Conservation (phyloP, 2,329 filamentous ascomycete genomes). For the Fusarium sulawesiense region DNA sequence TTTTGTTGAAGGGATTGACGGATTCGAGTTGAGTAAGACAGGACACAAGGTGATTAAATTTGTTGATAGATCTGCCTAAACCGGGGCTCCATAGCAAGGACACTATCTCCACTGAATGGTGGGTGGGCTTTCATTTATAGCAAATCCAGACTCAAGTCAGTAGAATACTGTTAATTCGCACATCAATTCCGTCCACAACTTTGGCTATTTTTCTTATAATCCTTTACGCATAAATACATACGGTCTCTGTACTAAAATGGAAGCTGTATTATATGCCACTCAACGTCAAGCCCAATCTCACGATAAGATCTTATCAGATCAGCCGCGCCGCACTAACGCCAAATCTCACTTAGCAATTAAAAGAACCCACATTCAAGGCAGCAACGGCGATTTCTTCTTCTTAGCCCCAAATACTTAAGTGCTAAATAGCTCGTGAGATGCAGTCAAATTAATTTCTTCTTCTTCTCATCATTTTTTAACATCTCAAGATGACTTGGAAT, state of each 20-base stretch:
- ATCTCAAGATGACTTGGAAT: not conserved
- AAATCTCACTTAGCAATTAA: not conserved
- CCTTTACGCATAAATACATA: not conserved
- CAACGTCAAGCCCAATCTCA: not conserved
- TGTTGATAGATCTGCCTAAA: constrained; percentile 37
- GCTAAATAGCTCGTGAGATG: too few species aligned
- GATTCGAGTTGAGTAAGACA: constrained; percentile 43
- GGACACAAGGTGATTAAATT: constrained; percentile 47
- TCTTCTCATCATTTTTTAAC: not conserved
- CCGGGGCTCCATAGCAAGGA: not conserved
- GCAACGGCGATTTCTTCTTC: not conserved
- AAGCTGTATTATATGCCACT: not conserved
- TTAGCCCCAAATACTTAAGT: not conserved
- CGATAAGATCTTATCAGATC: not conserved
- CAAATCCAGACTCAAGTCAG: not conserved
- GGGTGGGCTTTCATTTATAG: not conserved
- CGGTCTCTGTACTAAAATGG: not conserved
- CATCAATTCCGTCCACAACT: rapidly evolving
- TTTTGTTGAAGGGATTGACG: constrained; percentile 51
- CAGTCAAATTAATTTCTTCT: not conserved
- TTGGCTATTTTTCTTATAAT: too few species aligned
- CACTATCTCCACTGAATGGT: not conserved
- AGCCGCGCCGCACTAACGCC: not conserved
- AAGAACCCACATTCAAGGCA: not conserved
- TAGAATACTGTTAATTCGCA: not conserved